phyloP scores from a whole-genome alignment of 1,284 basidiomycete species.

The Apiotrichum domesticum region DNA sequence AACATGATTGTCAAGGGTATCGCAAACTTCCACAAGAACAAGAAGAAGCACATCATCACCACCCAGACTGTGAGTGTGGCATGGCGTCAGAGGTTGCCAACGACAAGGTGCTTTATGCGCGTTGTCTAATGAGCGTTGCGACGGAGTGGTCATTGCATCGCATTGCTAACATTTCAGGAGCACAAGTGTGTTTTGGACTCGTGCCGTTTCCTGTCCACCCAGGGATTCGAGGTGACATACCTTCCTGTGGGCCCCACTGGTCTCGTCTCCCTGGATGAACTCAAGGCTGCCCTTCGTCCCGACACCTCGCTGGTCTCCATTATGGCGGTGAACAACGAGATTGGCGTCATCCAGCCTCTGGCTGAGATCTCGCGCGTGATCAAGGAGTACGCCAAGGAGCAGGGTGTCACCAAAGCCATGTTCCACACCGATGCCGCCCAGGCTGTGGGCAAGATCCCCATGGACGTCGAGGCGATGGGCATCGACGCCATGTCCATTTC shows the following conservation, averaged over 20 bases:
- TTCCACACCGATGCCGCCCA: slow-evolving; percentile 99
- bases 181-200: slow-evolving; percentile 99
- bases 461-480: slow-evolving; percentile 93
- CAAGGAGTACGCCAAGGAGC: slow-evolving; percentile 46
- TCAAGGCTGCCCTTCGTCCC: slow-evolving; percentile 77
- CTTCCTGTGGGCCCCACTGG: slow-evolving; percentile 88
- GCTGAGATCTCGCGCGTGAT: slow-evolving; percentile 87
- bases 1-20: slow-evolving; percentile 98
- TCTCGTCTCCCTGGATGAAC: slow-evolving; percentile 65
- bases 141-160: no score
- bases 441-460: slow-evolving; percentile 81
- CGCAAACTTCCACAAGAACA: slow-evolving; percentile 86
- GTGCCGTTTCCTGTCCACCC: slow-evolving; percentile 88
- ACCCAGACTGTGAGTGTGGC: slow-evolving; percentile 69
- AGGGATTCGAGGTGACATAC: slow-evolving; percentile 97
- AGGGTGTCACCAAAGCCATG: slow-evolving; percentile 77
- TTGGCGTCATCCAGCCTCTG: slow-evolving; percentile 95
- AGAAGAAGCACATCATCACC: slow-evolving; percentile 84
- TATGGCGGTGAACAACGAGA: slow-evolving; percentile 99
- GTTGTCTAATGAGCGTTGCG: no score
- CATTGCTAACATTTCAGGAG: slow-evolving; percentile 56
- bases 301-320: slow-evolving; percentile 84
- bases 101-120: no score
- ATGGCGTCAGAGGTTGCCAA: background rate
- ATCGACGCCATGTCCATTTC: slow-evolving; percentile 95